These are phyloP conservation scores for Vitis rupestris DNA, from an alignment of 164 flowering plant species.

Conservation along the genomic window DNA sequence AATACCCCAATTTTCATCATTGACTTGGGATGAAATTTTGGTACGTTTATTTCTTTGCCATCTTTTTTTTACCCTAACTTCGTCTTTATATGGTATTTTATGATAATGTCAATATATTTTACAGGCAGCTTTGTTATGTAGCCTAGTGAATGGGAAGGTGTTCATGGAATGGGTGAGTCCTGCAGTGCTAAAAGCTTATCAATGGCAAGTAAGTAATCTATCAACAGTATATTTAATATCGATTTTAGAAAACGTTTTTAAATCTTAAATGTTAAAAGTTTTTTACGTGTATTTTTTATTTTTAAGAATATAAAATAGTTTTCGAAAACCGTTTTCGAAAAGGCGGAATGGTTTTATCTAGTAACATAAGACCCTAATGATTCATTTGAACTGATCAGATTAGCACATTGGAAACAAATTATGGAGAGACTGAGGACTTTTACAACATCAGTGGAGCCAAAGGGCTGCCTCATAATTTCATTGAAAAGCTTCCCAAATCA, in stretches of 20 bases:
- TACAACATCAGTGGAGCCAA: slow-evolving; percentile 39
- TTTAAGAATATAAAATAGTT: no score
- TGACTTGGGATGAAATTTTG: no score
- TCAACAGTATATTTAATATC: no score
- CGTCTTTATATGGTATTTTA: no score
- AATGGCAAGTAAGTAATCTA: slow-evolving; percentile 62
- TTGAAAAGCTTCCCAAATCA: slow-evolving; percentile 47
- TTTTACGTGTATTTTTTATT: no score
- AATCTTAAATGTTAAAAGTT: no score
- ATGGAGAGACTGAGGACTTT: slow-evolving; percentile 48
- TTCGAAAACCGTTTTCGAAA: background rate
- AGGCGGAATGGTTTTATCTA: no score
- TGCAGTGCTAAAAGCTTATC: slow-evolving; percentile 73
- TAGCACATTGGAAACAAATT: slow-evolving; percentile 31
- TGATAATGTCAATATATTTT: background rate
- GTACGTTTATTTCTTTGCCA: no score
- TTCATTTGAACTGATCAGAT: slow-evolving; percentile 35
- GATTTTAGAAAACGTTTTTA: no score
- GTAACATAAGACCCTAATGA: background rate
- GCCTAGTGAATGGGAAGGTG: slow-evolving; percentile 66
- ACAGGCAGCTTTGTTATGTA: slow-evolving; percentile 62
- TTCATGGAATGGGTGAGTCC: slow-evolving; percentile 80
- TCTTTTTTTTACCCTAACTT: no score
- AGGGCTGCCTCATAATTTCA: slow-evolving; percentile 41
- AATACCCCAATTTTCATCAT: no score